Evolutionary conservation across 2,329 filamentous ascomycete genomes (phyloP).

Genomic region (Phoma sp.): DNA sequence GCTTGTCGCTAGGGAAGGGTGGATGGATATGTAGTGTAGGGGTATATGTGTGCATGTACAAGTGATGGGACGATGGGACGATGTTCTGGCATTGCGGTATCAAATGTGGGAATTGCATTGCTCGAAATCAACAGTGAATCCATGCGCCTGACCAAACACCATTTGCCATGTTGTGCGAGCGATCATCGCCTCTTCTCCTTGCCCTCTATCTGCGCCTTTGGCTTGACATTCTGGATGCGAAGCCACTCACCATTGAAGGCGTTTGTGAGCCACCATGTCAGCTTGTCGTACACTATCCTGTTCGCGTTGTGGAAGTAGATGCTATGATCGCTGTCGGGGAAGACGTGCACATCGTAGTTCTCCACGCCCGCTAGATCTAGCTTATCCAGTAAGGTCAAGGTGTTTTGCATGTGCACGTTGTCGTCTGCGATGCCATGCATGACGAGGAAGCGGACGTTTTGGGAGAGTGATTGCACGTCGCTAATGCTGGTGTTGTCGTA

Average conservation of each 20-base stretch:
- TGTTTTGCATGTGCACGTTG: constrained; percentile 97
- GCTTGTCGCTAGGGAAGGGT: not conserved
- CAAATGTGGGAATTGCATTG: not conserved
- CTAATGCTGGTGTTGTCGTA: constrained; percentile 77
- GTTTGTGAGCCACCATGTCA: constrained; percentile 91
- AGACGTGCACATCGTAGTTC: constrained; percentile 97
- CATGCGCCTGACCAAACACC: not conserved
- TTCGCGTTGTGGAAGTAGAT: constrained; percentile 97
- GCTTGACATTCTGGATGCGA: constrained; percentile 60
- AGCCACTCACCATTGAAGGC: constrained; percentile 98
- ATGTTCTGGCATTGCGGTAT: not conserved
- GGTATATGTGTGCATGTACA: not conserved
- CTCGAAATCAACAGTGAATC: not conserved
- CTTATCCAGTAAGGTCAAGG: constrained; percentile 83
- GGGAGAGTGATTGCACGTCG: constrained; percentile 74
- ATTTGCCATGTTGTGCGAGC: not conserved
- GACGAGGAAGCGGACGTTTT: constrained; percentile 85
- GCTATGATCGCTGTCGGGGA: constrained; percentile 93
- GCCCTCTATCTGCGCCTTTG: constrained; percentile 45
- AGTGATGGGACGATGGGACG: not conserved
- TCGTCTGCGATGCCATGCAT: constrained; percentile 98
- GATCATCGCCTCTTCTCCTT: constrained; percentile 21
- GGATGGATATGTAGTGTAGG: not conserved
- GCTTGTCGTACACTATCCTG: constrained; percentile 85
- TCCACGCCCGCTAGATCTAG: constrained; percentile 80